Conservation (phyloP, 768 basidiomycete species). For the Hygrophoropsis aurantiaca region DNA sequence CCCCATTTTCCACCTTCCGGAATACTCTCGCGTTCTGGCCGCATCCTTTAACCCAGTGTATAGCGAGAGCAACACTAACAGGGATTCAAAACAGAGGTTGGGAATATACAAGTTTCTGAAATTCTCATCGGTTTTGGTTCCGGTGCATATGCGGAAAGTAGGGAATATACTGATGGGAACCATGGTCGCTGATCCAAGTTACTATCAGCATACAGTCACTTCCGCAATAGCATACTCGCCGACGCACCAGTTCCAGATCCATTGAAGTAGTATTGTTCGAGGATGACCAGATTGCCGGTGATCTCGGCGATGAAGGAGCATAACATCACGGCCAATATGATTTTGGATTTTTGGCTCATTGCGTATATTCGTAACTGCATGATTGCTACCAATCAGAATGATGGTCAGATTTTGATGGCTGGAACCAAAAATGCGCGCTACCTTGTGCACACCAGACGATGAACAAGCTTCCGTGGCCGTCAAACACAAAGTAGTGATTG, state of each 20-base stretch:
- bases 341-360: slow-evolving; percentile 1
- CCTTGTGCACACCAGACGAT: slow-evolving; percentile 2
- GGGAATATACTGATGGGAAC: neutral
- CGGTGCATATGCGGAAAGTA: neutral
- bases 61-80: slow-evolving; percentile 1
- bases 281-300: neutral
- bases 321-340: slow-evolving; percentile 1
- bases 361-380: slow-evolving; percentile 8
- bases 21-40: neutral
- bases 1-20: neutral
- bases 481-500: neutral
- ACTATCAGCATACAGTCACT: neutral
- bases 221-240: neutral
- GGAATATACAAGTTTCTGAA: slow-evolving; percentile 1
- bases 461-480: slow-evolving; percentile 1
- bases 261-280: neutral
- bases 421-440: neutral
- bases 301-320: neutral
- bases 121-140: neutral
- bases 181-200: neutral
- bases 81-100: neutral
- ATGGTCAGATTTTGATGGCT: neutral
- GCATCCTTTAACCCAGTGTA: neutral
- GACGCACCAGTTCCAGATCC: neutral
- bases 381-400: neutral